Evolutionary conservation across 768 basidiomycete species (phyloP), one percentile per base, ranked within the genome.

Genomic region (Boletus speciosus): DNA sequence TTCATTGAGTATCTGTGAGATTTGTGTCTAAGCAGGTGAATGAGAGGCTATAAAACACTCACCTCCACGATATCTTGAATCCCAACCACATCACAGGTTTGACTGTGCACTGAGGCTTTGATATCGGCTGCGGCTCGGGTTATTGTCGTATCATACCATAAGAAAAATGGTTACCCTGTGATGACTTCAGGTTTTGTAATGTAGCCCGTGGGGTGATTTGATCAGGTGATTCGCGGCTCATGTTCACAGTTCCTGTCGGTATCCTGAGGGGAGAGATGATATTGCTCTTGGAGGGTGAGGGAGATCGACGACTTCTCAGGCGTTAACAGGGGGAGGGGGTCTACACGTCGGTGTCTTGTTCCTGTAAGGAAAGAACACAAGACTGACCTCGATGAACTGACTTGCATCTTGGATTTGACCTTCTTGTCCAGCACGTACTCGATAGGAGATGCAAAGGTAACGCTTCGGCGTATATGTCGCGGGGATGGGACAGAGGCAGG

Each of bases 1-100:
- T 57, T 81, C 73, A 31, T 73, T 66, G 49, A 85, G 67, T 49
- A 80, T 70, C 82, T 84, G 48, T 35, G 23, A 39, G 37, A 38
- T 21, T 16, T 27, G 38, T 19, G 51, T 35, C 47, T 44, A 45
- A 35, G 41, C 21, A 23, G 14, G 40, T 37, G 32, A 21, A 10
- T 27, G 36, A 32, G 36, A 39, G 25, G 51, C 16, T 7, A 19
- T 21, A 48, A 11, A 21, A 21, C 12, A 54, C 70, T 68, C 58
- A 81, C 82, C 52, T 76, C 71, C 34, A 77, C 66, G 50, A 84
- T 81, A 38, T 65, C 67, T 51, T 64, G 61, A 9, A 72, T 64
- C 27, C 52, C 65, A 34, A 42, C 56, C 9, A 55, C 57, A 11
- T 58, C 57, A 8, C 44, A 19, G 27, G 11, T 47, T 21, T 40